Percentiles rank a stretch among this genome's conserved stretches.
phyloP scores from a whole-genome alignment of 768 basidiomycete species.

The Phylloporus scabripes region DNA sequence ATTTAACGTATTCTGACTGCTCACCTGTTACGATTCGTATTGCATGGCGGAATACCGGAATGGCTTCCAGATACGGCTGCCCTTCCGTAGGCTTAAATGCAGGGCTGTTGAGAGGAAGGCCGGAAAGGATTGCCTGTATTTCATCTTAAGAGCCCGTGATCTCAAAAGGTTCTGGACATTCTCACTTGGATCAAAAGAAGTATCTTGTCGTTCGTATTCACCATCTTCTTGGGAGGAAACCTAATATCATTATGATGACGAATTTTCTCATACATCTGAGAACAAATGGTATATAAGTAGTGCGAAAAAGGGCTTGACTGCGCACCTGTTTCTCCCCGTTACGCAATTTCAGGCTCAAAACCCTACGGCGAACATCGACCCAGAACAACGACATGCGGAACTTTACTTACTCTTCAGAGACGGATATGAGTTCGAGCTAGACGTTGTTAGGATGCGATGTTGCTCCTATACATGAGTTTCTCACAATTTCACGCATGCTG shows the following conservation, averaged over 20 bases:
- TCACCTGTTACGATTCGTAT: slow-evolving; percentile 71
- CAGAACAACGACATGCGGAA: neutral
- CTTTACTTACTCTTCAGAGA: slow-evolving; percentile 57
- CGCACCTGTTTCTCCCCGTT: slow-evolving; percentile 68
- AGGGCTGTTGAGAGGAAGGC: slow-evolving; percentile 59
- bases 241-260: slow-evolving; percentile 73
- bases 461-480: slow-evolving; percentile 11
- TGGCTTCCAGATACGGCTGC: slow-evolving; percentile 65
- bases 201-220: slow-evolving; percentile 70
- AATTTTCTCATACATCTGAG: slow-evolving; percentile 59
- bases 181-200: slow-evolving; percentile 74
- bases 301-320: neutral
- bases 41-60: slow-evolving; percentile 69
- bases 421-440: slow-evolving; percentile 61
- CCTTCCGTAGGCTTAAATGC: slow-evolving; percentile 72
- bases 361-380: slow-evolving; percentile 36
- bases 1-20: neutral
- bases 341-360: slow-evolving; percentile 64
- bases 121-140: slow-evolving; percentile 61
- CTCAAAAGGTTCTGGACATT: neutral
- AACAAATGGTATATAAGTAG: neutral
- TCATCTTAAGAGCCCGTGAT: slow-evolving; percentile 5
- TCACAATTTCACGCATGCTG: slow-evolving; percentile 63
- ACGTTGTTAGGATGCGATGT: slow-evolving; percentile 4
- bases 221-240: slow-evolving; percentile 65